A percentile compares a stretch with the other conserved stretches of the same genome.
phyloP scores from a whole-genome alignment of 192 early-diverging fungal genomes.

The Coemansia sp. region DNA sequence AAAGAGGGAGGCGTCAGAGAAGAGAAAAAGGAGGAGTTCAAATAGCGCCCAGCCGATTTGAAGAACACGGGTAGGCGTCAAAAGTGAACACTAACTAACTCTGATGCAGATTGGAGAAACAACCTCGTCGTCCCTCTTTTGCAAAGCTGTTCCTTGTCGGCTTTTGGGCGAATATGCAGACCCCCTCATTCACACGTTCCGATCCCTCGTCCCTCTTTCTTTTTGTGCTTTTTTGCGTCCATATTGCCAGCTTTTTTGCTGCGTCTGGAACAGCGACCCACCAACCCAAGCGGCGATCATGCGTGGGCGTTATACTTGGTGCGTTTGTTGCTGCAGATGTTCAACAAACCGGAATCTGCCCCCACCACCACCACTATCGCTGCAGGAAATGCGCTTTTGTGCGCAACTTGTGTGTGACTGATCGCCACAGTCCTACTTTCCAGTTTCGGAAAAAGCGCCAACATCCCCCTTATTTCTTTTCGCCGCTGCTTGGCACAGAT shows the following conservation, averaged over 20 bases:
- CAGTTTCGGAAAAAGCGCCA: neutral
- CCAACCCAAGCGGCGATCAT: slow-evolving; percentile 7
- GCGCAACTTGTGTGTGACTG: neutral
- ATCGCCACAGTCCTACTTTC: slow-evolving; percentile 7
- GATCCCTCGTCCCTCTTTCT: slow-evolving; percentile 4
- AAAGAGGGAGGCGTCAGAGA: slow-evolving; percentile 6
- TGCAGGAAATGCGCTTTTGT: slow-evolving; percentile 3
- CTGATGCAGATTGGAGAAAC: slow-evolving; percentile 27
- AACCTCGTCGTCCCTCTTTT: too few relatives aligned
- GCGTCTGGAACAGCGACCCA: slow-evolving; percentile 7
- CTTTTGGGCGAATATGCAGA: neutral
- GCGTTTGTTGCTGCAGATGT: neutral
- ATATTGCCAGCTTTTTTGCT: too few relatives aligned
- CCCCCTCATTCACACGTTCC: slow-evolving; percentile 20
- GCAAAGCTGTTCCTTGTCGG: slow-evolving; percentile 6
- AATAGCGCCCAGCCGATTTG: slow-evolving; percentile 7
- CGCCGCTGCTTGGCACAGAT: neutral
- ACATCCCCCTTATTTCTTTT: neutral
- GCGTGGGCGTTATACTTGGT: slow-evolving; percentile 1
- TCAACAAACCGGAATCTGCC: slow-evolving; percentile 9
- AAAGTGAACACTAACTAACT: slow-evolving; percentile 29
- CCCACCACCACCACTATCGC: neutral
- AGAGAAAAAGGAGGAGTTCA: slow-evolving; percentile 10
- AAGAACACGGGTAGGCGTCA: slow-evolving; percentile 9
- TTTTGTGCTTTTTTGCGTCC: neutral